A percentile compares a stretch with the other conserved stretches of the same genome.
phyloP scores from a whole-genome alignment of 2,329 filamentous ascomycete genomes.

The Talaromyces islandicus region DNA sequence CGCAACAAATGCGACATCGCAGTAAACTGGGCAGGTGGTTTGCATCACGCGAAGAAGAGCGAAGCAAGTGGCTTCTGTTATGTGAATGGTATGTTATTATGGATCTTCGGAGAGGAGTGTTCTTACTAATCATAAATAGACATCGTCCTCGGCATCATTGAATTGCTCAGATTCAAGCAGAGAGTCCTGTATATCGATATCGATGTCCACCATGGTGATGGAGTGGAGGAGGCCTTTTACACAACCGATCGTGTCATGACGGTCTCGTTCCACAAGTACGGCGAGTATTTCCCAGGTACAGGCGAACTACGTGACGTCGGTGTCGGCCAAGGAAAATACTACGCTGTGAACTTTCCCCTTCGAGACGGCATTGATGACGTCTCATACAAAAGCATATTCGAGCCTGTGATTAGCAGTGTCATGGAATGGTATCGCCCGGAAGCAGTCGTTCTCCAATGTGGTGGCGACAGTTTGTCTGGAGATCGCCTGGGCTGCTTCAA shows the following conservation, averaged over 20 bases:
- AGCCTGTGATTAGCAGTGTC: slow-evolving; percentile 60
- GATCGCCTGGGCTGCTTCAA: slow-evolving; percentile 66
- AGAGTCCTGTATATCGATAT: slow-evolving; percentile 63
- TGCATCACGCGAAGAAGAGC: slow-evolving; percentile 93
- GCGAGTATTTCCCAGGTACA: slow-evolving; percentile 66
- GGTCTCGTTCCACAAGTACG: slow-evolving; percentile 66
- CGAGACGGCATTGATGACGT: slow-evolving; percentile 64
- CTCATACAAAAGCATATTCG: slow-evolving; percentile 63
- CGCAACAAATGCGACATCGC: slow-evolving; percentile 63
- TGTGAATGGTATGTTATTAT: slow-evolving; percentile 62
- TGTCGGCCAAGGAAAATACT: slow-evolving; percentile 61
- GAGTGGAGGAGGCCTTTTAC: slow-evolving; percentile 67
- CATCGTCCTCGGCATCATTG: slow-evolving; percentile 61
- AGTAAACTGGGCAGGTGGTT: slow-evolving; percentile 84
- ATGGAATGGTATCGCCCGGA: slow-evolving; percentile 65
- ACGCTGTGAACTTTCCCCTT: slow-evolving; percentile 64
- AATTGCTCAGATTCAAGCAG: slow-evolving; percentile 58
- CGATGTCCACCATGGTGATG: slow-evolving; percentile 62
- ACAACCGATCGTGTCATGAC: slow-evolving; percentile 68
- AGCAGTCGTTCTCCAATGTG: slow-evolving; percentile 64
- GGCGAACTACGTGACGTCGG: slow-evolving; percentile 64
- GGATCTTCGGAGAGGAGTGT: neutral
- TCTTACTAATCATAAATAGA: slow-evolving; percentile 37
- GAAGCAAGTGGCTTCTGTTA: slow-evolving; percentile 97
- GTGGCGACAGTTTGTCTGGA: slow-evolving; percentile 61